Percentiles rank a stretch among this genome's conserved stretches.
phyloP scores from a whole-genome alignment of 495 filamentous ascomycete species.

The Penicillium canariense region DNA sequence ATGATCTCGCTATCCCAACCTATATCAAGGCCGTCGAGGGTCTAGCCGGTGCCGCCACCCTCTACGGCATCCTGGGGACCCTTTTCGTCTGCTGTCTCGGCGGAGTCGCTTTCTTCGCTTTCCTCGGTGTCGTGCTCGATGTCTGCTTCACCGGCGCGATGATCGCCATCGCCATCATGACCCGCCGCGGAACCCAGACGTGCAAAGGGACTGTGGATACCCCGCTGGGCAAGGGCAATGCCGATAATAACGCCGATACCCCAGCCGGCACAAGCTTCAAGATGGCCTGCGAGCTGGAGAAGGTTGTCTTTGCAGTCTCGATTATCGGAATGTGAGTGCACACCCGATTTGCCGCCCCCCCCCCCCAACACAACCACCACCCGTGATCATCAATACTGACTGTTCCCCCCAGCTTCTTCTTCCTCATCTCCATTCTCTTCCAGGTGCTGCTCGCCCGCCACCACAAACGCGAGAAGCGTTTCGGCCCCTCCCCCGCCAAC shows the following conservation, averaged over 20 bases:
- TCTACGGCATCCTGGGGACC: constrained; percentile 70
- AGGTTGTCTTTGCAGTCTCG: constrained; percentile 70
- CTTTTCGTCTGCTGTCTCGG: constrained; percentile 76
- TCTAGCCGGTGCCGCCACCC: constrained; percentile 67
- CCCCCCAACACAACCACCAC: not conserved
- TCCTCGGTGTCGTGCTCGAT: constrained; percentile 73
- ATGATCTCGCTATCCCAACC: constrained; percentile 56
- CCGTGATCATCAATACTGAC: not conserved
- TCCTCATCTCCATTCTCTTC: constrained; percentile 61
- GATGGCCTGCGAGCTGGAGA: constrained; percentile 67
- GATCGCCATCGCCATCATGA: constrained; percentile 73
- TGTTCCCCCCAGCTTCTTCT: constrained; percentile 54
- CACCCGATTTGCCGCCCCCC: not conserved
- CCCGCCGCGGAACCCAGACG: constrained; percentile 57
- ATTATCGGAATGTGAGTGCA: constrained; percentile 71
- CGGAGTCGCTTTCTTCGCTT: constrained; percentile 70
- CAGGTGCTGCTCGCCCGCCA: constrained; percentile 64
- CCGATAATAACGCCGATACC: constrained; percentile 35
- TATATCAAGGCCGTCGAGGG: constrained; percentile 78
- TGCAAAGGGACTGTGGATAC: constrained; percentile 66
- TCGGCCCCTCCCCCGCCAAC: constrained; percentile 74
- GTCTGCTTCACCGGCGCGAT: constrained; percentile 76
- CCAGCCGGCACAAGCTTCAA: constrained; percentile 39
- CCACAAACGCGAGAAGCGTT: constrained; percentile 75
- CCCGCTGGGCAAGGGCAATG: constrained; percentile 60